These are phyloP conservation scores for Murraya paniculata DNA, from an alignment of 345 rosid species.

Conservation along the genomic window DNA sequence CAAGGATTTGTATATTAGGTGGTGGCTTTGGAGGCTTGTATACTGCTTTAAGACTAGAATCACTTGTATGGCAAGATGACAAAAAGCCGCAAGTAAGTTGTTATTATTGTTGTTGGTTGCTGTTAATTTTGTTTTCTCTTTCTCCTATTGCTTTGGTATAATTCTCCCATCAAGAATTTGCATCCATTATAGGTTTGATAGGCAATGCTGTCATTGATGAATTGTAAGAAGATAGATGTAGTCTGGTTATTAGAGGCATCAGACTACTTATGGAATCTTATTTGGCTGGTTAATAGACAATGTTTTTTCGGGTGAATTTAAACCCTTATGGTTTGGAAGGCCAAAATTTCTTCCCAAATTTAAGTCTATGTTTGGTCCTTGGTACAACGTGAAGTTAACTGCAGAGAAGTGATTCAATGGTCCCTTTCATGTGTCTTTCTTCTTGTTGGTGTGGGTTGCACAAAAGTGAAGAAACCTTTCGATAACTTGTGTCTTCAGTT, in stretches of 20 bases:
- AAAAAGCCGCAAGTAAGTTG: constrained; percentile 68
- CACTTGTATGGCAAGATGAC: constrained; percentile 81
- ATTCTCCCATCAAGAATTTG: neutral
- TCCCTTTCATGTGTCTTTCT: too few relatives aligned
- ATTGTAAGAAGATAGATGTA: neutral
- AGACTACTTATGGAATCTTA: too few relatives aligned
- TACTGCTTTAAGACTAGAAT: constrained; percentile 88
- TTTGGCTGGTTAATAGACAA: too few relatives aligned
- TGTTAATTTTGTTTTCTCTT: neutral
- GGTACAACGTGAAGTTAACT: too few relatives aligned
- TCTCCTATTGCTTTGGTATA: neutral
- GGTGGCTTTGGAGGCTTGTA: constrained; percentile 94
- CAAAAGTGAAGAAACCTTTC: too few relatives aligned
- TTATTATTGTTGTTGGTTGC: neutral
- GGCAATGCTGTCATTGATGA: neutral
- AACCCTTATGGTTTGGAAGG: too few relatives aligned
- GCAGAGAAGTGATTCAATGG: too few relatives aligned
- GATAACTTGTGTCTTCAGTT: too few relatives aligned
- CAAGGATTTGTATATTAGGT: constrained; percentile 64
- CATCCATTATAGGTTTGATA: neutral
- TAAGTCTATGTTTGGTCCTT: too few relatives aligned
- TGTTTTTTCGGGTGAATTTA: too few relatives aligned
- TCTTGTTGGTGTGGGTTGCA: too few relatives aligned
- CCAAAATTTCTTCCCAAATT: too few relatives aligned
- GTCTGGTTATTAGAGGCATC: neutral